A percentile compares a stretch with the other conserved stretches of the same genome.
Evolutionary conservation across 441 rosid species (phyloP).

Genomic region (Brassica balearica): DNA sequence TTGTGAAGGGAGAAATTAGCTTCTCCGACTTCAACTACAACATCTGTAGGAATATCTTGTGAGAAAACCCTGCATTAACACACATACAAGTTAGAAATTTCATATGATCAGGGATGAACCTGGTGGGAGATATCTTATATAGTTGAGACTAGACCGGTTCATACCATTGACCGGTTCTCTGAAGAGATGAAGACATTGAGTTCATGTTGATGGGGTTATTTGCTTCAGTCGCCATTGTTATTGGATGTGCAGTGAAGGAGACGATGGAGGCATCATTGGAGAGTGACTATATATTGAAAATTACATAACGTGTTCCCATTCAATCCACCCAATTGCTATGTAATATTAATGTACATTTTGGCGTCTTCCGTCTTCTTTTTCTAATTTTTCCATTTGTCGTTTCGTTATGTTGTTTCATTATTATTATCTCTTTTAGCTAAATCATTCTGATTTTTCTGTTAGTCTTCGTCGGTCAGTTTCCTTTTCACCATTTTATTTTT

Average conservation of each 20-base stretch:
- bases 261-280: slow-evolving; percentile 30
- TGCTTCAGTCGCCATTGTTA: slow-evolving; percentile 40
- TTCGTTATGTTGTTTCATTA: slow-evolving; percentile 28
- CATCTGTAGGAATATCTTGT: slow-evolving; percentile 84
- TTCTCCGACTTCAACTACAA: slow-evolving; percentile 74
- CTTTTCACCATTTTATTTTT: slow-evolving; percentile 31
- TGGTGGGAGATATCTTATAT: neutral
- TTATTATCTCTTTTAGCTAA: slow-evolving; percentile 22
- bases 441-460: slow-evolving; percentile 17
- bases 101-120: neutral
- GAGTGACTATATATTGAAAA: slow-evolving; percentile 39
- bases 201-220: slow-evolving; percentile 34
- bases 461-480: slow-evolving; percentile 29
- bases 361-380: slow-evolving; percentile 21
- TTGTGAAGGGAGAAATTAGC: slow-evolving; percentile 86
- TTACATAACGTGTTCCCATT: slow-evolving; percentile 25
- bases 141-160: neutral
- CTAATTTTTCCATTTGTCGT: slow-evolving; percentile 23
- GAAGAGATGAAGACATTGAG: slow-evolving; percentile 69
- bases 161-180: slow-evolving; percentile 93
- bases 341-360: slow-evolving; percentile 15
- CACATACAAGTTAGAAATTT: neutral
- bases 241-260: slow-evolving; percentile 33
- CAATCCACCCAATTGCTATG: slow-evolving; percentile 32
- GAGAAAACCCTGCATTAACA: slow-evolving; percentile 73